Base-by-base conservation (phyloP, 1,284 basidiomycete species). In the Ustanciosporium gigantosporum region DNA sequence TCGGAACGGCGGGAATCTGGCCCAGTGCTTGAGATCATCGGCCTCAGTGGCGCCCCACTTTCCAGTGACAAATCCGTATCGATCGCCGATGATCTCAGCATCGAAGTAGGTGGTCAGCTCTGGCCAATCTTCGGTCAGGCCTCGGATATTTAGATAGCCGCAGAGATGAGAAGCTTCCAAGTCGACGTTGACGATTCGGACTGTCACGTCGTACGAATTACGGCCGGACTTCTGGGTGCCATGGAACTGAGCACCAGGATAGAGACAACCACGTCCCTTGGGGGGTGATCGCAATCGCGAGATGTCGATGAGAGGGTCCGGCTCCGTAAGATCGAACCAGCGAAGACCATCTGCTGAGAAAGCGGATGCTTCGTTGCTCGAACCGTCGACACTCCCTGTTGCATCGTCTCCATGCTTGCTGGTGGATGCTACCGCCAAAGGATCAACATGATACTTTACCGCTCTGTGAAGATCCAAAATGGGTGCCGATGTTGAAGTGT, bases 101-200 rank as follows among this genome's bases (percentile, higher is more conserved):
- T 77, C 73, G 27, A 78, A 78, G 45, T 69, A 78, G 3, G 76
- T 78, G 13, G 72, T 77, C 20, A 78, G 51, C 45, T 74, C 73
- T 0, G 76, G 76, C 68, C 73, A 78, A 46, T 78, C 73, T 36
- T 73, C 68, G 3, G 76, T 77, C 13, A 77, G 53, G 3, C 75
- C 76, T 13, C 66, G 56, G 31, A 78, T 78, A 41, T 76, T 73
- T 45, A 78, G 68, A 31, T 73, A 76, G 31, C 76, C 76, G 23
- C 71, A 70, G 11, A 76, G 55, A 31, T 66, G 66, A 8, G 72
- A 74, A 1, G 68, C 51, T 29, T 53, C 49, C 19, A 77, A 44
- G 37, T 77, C 74, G 14, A 77, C 69, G 32, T 76, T 69, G 35
- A 74, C 64, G 16, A 76, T 68, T 24, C 66, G 57, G 8, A 75